These are phyloP conservation scores for Tylopilus subfusipes DNA, from an alignment of 768 basidiomycete genomes.

Conservation along the genomic window DNA sequence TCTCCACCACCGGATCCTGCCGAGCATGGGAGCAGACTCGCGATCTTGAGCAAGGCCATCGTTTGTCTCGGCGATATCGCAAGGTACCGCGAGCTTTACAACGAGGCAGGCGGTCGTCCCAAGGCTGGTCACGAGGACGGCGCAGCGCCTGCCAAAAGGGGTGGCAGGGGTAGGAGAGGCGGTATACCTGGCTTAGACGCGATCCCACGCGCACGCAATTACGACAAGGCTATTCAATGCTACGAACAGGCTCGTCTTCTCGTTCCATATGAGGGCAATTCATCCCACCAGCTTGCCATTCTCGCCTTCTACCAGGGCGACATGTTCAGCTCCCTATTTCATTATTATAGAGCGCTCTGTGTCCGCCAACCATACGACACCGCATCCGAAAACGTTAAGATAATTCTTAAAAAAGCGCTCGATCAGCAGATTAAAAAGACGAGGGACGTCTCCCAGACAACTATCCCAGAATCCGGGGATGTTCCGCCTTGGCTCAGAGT, in stretches of 20 bases:
- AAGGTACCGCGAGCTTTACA: constrained; percentile 89
- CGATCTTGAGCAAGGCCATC: constrained; percentile 80
- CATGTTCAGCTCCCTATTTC: constrained; percentile 71
- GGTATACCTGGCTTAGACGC: constrained; percentile 42
- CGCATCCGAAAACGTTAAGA: constrained; percentile 79
- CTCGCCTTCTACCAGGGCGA: constrained; percentile 83
- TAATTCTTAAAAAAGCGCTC: constrained; percentile 61
- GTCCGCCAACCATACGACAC: constrained; percentile 84
- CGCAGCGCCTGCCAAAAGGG: constrained; percentile 33
- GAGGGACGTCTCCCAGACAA: constrained; percentile 37
- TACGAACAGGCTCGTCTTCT: constrained; percentile 85
- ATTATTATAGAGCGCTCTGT: constrained; percentile 91
- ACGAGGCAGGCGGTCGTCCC: constrained; percentile 62
- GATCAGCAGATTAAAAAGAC: constrained; percentile 52
- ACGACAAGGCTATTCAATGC: constrained; percentile 69
- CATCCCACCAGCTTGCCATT: constrained; percentile 95
- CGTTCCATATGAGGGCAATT: constrained; percentile 85
- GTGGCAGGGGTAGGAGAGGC: constrained; percentile 47
- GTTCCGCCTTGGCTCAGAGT: constrained; percentile 50
- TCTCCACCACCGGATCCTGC: constrained; percentile 36
- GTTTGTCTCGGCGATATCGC: constrained; percentile 94
- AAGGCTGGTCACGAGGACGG: constrained; percentile 67
- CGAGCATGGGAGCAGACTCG: constrained; percentile 56
- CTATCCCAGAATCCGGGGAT: constrained; percentile 29
- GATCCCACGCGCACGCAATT: constrained; percentile 60